These are phyloP conservation scores for Zymoseptoria pseudotritici DNA, from an alignment of 2,329 filamentous ascomycete species.

Conservation along the genomic window DNA sequence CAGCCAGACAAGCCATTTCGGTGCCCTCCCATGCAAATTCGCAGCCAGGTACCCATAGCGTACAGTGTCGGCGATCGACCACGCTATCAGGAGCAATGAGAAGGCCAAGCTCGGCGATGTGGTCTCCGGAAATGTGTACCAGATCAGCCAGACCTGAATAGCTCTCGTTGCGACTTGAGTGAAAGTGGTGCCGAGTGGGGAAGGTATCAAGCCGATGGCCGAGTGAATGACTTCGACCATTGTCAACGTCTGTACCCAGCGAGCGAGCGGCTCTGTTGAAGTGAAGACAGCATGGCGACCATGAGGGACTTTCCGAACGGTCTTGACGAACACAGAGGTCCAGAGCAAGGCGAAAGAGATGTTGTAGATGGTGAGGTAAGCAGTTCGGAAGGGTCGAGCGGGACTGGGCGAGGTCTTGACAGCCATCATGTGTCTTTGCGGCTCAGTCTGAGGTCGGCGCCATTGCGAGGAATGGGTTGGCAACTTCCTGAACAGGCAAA, in stretches of 20 bases:
- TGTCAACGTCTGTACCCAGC: conserved; percentile 4
- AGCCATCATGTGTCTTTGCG: not conserved
- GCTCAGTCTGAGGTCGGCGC: too few species aligned
- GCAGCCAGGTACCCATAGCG: conserved; percentile 4
- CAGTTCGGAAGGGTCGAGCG: not conserved
- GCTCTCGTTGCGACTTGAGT: conserved; percentile 6
- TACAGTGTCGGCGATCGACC: conserved; percentile 4
- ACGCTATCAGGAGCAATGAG: conserved; percentile 1
- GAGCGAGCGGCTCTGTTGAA: not conserved
- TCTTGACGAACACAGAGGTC: not conserved
- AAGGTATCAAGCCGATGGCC: conserved; percentile 1
- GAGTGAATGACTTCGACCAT: conserved; percentile 5
- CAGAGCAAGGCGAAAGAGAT: not conserved
- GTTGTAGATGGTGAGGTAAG: not conserved
- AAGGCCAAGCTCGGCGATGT: conserved; percentile 1
- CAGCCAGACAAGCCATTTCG: conserved; percentile 3
- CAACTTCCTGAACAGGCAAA: not conserved
- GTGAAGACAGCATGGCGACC: not conserved
- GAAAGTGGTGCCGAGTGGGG: conserved; percentile 5
- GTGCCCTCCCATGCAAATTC: conserved; percentile 4
- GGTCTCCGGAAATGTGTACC: conserved; percentile 1
- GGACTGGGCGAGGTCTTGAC: not conserved
- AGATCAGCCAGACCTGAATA: conserved; percentile 8
- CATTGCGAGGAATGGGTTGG: too few species aligned
- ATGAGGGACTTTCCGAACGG: not conserved